Conservation (phyloP, 768 basidiomycete genomes). For the Boletales sp. region DNA sequence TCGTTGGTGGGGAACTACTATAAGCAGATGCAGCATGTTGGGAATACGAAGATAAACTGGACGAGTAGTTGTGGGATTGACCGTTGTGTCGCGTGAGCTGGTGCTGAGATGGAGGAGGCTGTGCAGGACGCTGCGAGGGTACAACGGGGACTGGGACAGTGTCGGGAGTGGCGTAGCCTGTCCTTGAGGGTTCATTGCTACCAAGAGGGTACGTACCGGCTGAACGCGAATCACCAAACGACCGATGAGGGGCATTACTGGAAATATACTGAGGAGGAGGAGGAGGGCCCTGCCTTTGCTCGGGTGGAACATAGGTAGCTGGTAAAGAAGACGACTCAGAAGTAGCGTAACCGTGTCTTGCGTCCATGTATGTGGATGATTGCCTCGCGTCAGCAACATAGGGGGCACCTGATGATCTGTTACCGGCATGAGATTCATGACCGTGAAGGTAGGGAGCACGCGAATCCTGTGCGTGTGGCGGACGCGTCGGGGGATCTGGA, state of each 20-base stretch:
- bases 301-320: constrained; percentile 16
- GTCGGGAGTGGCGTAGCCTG: constrained; percentile 15
- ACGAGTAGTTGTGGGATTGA: constrained; percentile 15
- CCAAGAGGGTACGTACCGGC: constrained; percentile 12
- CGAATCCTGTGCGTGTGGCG: constrained; percentile 14
- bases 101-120: constrained; percentile 14
- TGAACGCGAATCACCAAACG: constrained; percentile 24
- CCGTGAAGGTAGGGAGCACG: constrained; percentile 13
- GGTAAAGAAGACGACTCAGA: constrained; percentile 13
- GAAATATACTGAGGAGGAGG: constrained; percentile 14
- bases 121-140: constrained; percentile 17
- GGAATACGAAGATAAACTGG: constrained; percentile 13
- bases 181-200: constrained; percentile 9
- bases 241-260: constrained; percentile 13
- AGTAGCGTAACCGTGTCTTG: constrained; percentile 18
- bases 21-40: constrained; percentile 15
- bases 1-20: constrained; percentile 16
- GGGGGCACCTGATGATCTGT: constrained; percentile 1
- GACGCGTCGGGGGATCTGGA: constrained; percentile 13
- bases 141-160: constrained; percentile 13
- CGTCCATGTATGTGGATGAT: constrained; percentile 17
- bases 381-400: constrained; percentile 21
- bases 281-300: constrained; percentile 19
- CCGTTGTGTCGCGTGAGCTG: constrained; percentile 18
- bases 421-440: constrained; percentile 17